Evolutionary conservation across 2,329 filamentous ascomycete genomes (phyloP), one percentile per base, ranked within the genome.

Genomic region (Cladosporium sp.): DNA sequence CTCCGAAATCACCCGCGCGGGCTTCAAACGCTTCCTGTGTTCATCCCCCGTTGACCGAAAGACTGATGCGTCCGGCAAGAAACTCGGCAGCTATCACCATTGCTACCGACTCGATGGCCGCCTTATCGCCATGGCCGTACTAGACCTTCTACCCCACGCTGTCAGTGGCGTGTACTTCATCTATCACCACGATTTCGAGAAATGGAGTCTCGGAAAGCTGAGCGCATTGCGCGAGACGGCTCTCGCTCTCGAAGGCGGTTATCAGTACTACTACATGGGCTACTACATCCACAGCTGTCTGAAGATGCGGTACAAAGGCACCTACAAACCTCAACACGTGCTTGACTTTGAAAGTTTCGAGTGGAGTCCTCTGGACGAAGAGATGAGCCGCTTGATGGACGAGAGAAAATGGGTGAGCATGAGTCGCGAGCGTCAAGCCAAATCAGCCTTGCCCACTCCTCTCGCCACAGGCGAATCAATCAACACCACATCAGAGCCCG

Each of bases 301-400:
- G 47, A 93, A 93, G 72, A 92, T 93, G 88, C 76, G 77, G 58
- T 93, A 93, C 72, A 93, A 93, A 72, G 85, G 83, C 51, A 84
- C 90, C 62, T 93, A 87, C 64, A 74, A 76, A 9, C 87, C 86
- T 1, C 85, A 89, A 62, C 80, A 84, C 60, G 77, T 93, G 9
- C 75, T 92, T 9, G 85, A 91, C 56, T 84, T 85, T 0, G 79
- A 64, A 36, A 62, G 52, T 20, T 41, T 61, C 7, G 52, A 62
- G 7, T 68, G 66, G 66, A 53, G 62, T 46, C 43, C 55, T 8
- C 49, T 68, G 40, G 57, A 67, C 29, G 62, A 62, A 16, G 57
- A 62, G 27, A 57, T 68, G 54, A 52, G 57, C 42, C 40, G 25
- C 13, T 63, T 73, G 16, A 71, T 81, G 53, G 79, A 84, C 54